Conservation (phyloP, 2,329 filamentous ascomycete genomes). For the Tetracladium maxilliforme region DNA sequence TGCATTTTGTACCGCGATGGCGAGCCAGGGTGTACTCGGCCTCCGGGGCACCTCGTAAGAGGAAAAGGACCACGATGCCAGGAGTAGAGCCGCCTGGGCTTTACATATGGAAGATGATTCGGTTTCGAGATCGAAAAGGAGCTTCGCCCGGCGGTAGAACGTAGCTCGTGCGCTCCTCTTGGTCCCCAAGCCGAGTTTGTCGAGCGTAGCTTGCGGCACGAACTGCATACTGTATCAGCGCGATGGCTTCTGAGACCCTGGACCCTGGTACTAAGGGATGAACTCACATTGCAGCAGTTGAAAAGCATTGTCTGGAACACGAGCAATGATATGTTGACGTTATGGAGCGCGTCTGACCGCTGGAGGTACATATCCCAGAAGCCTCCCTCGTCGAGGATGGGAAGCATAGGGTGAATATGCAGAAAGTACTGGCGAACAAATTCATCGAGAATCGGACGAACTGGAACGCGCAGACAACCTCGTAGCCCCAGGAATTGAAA, state of each 20-base stretch:
- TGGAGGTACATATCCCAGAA: slow-evolving; percentile 33
- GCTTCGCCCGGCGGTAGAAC: slow-evolving; percentile 27
- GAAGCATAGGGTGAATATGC: slow-evolving; percentile 28
- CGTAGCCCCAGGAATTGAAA: no score
- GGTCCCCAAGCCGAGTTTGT: slow-evolving; percentile 25
- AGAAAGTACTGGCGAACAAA: slow-evolving; percentile 32
- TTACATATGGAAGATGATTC: no score
- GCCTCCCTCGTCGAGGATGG: slow-evolving; percentile 27
- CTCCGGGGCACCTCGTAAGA: no score
- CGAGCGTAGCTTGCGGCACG: no score
- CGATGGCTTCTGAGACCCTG: no score
- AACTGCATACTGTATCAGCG: no score
- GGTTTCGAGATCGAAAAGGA: no score
- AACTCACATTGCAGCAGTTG: slow-evolving; percentile 23
- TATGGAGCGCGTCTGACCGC: slow-evolving; percentile 10
- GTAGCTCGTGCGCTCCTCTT: slow-evolving; percentile 26
- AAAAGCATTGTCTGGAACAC: slow-evolving; percentile 30
- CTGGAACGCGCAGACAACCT: slow-evolving; percentile 34
- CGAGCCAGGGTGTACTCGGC: slow-evolving; percentile 31
- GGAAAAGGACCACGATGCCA: no score
- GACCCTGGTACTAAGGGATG: no score
- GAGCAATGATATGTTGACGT: slow-evolving; percentile 23
- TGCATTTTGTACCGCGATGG: slow-evolving; percentile 32
- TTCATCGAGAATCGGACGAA: slow-evolving; percentile 31
- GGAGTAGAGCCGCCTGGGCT: no score